A percentile compares a stretch with the other conserved stretches of the same genome.
phyloP scores from a whole-genome alignment of 1,284 basidiomycete genomes.

The Volvariella volvacea region DNA sequence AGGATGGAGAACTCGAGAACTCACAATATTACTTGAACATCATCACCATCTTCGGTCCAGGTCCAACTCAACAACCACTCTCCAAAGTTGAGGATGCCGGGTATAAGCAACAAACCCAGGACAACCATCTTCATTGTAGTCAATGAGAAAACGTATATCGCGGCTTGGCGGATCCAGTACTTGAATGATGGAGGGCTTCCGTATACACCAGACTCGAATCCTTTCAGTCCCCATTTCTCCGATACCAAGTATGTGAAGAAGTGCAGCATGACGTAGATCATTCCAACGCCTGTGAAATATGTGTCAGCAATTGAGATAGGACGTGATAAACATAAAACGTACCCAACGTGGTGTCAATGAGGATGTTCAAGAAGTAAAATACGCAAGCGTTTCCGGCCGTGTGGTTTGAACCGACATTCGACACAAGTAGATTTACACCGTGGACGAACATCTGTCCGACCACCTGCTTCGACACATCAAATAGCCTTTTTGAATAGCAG shows the following conservation, averaged over 20 bases:
- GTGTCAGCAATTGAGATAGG: neutral
- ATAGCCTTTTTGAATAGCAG: conserved; percentile 45
- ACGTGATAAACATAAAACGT: conserved; percentile 17
- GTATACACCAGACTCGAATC: conserved; percentile 85
- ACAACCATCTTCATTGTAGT: conserved; percentile 90
- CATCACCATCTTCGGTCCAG: conserved; percentile 47
- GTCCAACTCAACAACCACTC: conserved; percentile 85
- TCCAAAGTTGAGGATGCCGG: conserved; percentile 67
- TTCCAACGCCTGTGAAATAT: conserved; percentile 59
- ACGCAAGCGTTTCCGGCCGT: conserved; percentile 80
- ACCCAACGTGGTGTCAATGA: conserved; percentile 93
- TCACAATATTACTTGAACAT: conserved; percentile 79
- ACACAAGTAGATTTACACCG: conserved; percentile 79
- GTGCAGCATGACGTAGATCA: conserved; percentile 80
- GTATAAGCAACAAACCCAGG: conserved; percentile 66
- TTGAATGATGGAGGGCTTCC: conserved; percentile 67
- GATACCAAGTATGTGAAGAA: conserved; percentile 63
- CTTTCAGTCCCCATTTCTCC: conserved; percentile 60
- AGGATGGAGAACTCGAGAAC: conserved; percentile 19
- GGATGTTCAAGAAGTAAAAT: conserved; percentile 90
- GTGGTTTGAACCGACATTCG: conserved; percentile 60
- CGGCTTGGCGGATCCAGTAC: conserved; percentile 81
- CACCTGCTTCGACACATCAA: conserved; percentile 90
- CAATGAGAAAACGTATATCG: conserved; percentile 79
- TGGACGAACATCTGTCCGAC: conserved; percentile 91